Evolutionary conservation across 2,329 filamentous ascomycete species (phyloP).

Genomic region (Zymoseptoria pseudotritici): DNA sequence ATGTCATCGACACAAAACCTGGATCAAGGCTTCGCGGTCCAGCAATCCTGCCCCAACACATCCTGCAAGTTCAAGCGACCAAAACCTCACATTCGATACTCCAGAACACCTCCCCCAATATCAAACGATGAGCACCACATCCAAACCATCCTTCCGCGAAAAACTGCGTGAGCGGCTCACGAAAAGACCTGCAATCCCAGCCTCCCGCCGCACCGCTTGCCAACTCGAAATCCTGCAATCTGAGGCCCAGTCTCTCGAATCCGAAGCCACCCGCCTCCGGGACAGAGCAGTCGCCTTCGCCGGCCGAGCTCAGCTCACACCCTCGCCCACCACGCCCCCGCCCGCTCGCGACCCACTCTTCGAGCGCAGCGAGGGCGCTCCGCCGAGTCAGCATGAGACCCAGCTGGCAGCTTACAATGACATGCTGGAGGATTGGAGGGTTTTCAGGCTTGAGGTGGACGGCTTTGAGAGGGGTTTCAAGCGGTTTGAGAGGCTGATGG

Average conservation of each 20-base stretch:
- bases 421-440: slow-evolving; percentile 1
- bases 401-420: slow-evolving; percentile 1
- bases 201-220: not conserved
- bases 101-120: not conserved
- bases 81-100: not conserved
- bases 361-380: not conserved
- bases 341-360: slow-evolving; percentile 6
- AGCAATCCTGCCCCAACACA: not conserved
- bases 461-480: slow-evolving; percentile 2
- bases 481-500: slow-evolving; percentile 2
- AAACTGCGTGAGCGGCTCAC: not conserved
- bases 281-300: not conserved
- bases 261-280: slow-evolving; percentile 1
- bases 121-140: not conserved
- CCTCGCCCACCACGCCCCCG: not conserved
- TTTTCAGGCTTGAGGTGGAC: slow-evolving; percentile 2
- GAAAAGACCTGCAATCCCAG: not conserved
- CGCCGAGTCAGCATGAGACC: slow-evolving; percentile 4
- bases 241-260: slow-evolving; percentile 4
- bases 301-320: slow-evolving; percentile 2
- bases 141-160: not conserved
- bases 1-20: not conserved
- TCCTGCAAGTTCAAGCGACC: not conserved
- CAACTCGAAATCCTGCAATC: slow-evolving; percentile 5
- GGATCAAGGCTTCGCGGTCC: not conserved